Base-by-base conservation (phyloP, 306 rosid genomes). In the Gynostemma pentaphyllum region DNA sequence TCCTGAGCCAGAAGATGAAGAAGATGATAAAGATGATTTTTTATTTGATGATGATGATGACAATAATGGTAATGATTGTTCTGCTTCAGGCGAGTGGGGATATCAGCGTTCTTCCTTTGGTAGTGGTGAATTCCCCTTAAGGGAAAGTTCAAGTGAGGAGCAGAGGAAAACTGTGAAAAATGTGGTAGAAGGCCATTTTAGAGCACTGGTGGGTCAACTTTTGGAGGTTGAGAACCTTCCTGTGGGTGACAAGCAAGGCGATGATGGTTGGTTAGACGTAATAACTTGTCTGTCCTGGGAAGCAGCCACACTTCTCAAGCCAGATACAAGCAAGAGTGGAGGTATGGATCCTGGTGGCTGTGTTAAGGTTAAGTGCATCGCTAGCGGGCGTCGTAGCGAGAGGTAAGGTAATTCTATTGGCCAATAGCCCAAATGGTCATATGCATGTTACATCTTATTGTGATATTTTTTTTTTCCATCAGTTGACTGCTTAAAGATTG, bases 261-360 rank as follows among this genome's bases (percentile, higher is more conserved):
- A 42, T 46, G 81, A 84, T 68, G 72, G 84, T 75, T 94, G 99
- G 99, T 75, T 94, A 83, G 97, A 88, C 70, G 88, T 88, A 48
- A 78, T 94, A 68, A 84, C 94, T 37, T 76, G 81, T 71, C 80
- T 94, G 15, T 88, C 99, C 53, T 94, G 94, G 95, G 99, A 94
- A 80, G 99, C 90, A 64, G 99, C 99, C 66, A 77, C 95, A 37
- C 76, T 86, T 52, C 69, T 94, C 71, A 94, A 88, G 81, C 99
- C 99, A 70, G 95, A 94, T 78, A 94, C 61, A 75, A 94, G 99
- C 81, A 82, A 71, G 66, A 73, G 99, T 55, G 99, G 97, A 46
- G 89, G 94, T 53, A 94, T 94, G 99, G 97, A 94, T 77, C 99
- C 94, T 13, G 88, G 89, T 75, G 99, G 95, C 62, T 82, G 88